Percentiles rank a stretch among this genome's conserved stretches.
Evolutionary conservation across 1,139 yeast genomes (phyloP).

Genomic region (Suhomyces coccinellae): DNA sequence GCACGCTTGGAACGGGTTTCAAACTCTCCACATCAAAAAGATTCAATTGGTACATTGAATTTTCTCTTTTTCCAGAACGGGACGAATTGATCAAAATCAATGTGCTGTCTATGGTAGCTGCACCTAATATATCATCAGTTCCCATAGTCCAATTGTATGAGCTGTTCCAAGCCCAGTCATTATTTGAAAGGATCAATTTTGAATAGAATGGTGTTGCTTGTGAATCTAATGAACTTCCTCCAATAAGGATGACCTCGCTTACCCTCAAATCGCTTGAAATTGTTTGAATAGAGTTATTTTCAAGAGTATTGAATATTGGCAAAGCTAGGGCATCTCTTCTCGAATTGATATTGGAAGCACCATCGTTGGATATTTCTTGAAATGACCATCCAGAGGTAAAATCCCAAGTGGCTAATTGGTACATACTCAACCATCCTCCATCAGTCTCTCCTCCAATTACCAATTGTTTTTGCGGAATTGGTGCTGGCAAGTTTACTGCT

Average conservation of each 20-base stretch:
- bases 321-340: constrained; percentile 48
- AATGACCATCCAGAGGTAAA: constrained; percentile 61
- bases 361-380: constrained; percentile 24
- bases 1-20: constrained; percentile 22
- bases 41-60: constrained; percentile 24
- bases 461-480: constrained; percentile 39
- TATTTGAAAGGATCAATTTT: constrained; percentile 31
- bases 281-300: constrained; percentile 18
- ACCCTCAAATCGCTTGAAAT: constrained; percentile 26
- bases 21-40: constrained; percentile 29
- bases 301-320: constrained; percentile 40
- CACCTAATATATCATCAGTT: constrained; percentile 35
- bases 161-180: constrained; percentile 47
- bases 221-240: constrained; percentile 34
- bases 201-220: constrained; percentile 44
- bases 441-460: constrained; percentile 56
- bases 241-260: constrained; percentile 34
- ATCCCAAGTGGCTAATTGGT: constrained; percentile 62
- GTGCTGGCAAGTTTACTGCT: constrained; percentile 45
- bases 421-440: constrained; percentile 60
- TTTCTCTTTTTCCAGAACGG: constrained; percentile 12
- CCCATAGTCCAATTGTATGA: constrained; percentile 18
- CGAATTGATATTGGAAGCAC: constrained; percentile 39
- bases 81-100: constrained; percentile 36
- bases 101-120: constrained; percentile 46